A percentile compares a stretch with the other conserved stretches of the same genome.
These are phyloP conservation scores for Dispira simplex DNA, from an alignment of 192 early-diverging fungal genomes.

Conservation along the genomic window DNA sequence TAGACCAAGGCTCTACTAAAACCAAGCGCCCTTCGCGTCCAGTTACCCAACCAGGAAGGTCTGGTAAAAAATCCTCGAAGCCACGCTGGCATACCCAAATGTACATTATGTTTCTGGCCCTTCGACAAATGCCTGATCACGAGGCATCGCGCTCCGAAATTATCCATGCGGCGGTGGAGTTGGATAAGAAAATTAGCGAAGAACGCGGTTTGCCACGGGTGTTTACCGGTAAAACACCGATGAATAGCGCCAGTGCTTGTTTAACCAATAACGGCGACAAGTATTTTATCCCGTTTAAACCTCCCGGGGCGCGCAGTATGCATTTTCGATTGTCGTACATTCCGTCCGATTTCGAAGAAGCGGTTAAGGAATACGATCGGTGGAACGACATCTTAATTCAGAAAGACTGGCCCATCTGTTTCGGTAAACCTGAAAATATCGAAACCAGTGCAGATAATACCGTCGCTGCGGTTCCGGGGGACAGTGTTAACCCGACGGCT, in stretches of 20 bases:
- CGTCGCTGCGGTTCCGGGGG: slow-evolving; percentile 1
- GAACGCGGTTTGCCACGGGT: slow-evolving; percentile 59
- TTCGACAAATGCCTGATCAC: slow-evolving; percentile 47
- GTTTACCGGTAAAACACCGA: slow-evolving; percentile 78
- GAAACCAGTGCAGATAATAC: neutral
- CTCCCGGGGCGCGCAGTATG: slow-evolving; percentile 41
- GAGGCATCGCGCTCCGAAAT: slow-evolving; percentile 56
- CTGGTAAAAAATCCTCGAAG: slow-evolving; percentile 7
- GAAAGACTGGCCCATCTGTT: slow-evolving; percentile 77
- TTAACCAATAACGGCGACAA: slow-evolving; percentile 64
- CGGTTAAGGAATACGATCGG: slow-evolving; percentile 42
- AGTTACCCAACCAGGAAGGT: neutral
- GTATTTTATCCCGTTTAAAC: slow-evolving; percentile 57
- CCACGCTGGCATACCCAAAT: slow-evolving; percentile 88
- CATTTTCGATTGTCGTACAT: slow-evolving; percentile 69
- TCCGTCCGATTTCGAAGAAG: slow-evolving; percentile 63
- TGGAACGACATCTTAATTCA: slow-evolving; percentile 57
- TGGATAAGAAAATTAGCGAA: slow-evolving; percentile 61
- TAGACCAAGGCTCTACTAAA: slow-evolving; percentile 8
- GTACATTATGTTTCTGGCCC: slow-evolving; percentile 68
- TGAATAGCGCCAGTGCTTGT: slow-evolving; percentile 60
- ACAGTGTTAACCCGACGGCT: slow-evolving; percentile 12
- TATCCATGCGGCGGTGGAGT: slow-evolving; percentile 51
- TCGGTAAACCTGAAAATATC: slow-evolving; percentile 29
- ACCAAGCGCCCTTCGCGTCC: slow-evolving; percentile 6